These are phyloP conservation scores for Nepenthes gracilis DNA, from an alignment of 148 eudicot genomes.

Conservation along the genomic window DNA sequence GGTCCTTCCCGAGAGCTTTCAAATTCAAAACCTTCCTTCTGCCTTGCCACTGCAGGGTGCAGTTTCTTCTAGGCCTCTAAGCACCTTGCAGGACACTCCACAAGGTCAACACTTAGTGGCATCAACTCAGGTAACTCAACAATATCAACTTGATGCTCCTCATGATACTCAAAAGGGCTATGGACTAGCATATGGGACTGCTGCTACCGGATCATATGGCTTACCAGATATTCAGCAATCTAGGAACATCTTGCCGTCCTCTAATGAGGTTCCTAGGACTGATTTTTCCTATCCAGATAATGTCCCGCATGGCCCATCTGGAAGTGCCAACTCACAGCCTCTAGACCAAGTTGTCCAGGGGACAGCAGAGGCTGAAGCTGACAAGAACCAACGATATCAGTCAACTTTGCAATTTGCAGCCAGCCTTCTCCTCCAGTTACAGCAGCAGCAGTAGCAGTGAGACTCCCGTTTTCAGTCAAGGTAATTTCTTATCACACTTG, in stretches of 20 bases:
- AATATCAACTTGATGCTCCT: conserved; percentile 27
- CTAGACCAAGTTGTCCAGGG: conserved; percentile 37
- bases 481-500: conserved; percentile 20
- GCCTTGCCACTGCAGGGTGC: conserved; percentile 32
- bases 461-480: conserved; percentile 9
- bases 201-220: conserved; percentile 29
- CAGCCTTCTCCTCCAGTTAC: conserved; percentile 69
- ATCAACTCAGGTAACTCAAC: conserved; percentile 32
- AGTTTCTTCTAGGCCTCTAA: conserved; percentile 27
- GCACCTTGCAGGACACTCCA: conserved; percentile 9
- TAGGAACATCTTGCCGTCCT: conserved; percentile 19
- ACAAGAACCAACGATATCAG: conserved; percentile 79
- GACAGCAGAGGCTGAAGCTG: conserved; percentile 46
- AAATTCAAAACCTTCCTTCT: conserved; percentile 34
- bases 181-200: conserved; percentile 29
- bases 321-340: conserved; percentile 17
- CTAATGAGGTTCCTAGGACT: conserved; percentile 33
- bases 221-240: conserved; percentile 33
- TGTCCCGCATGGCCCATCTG: conserved; percentile 20
- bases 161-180: conserved; percentile 32
- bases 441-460: conserved; percentile 47
- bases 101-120: conserved; percentile 33
- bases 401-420: conserved; percentile 87
- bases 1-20: conserved; percentile 21
- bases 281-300: conserved; percentile 21